These are phyloP conservation scores for Candida insectorum DNA, from an alignment of 805 yeast species.

Conservation along the genomic window DNA sequence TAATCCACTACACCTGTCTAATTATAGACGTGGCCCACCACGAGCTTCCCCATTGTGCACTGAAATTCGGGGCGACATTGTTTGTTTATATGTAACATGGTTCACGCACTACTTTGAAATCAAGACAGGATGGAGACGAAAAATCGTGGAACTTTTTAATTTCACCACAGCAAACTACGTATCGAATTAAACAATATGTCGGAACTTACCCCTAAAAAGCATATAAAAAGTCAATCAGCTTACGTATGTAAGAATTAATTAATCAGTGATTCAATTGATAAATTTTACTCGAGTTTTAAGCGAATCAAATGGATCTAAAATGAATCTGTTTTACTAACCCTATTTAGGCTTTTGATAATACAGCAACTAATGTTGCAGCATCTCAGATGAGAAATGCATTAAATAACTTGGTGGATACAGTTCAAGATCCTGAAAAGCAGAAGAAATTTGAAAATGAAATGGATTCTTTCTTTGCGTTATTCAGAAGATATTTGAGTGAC, in stretches of 20 bases:
- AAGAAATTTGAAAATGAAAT: constrained; percentile 78
- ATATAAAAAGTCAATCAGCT: constrained; percentile 68
- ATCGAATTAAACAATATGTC: constrained; percentile 1
- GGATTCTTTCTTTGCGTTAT: constrained; percentile 91
- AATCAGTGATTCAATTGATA: not conserved
- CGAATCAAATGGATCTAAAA: not conserved
- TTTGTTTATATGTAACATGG: too few species aligned
- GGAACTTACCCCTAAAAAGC: constrained; percentile 43
- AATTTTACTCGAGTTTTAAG: not conserved
- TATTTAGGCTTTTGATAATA: constrained; percentile 81
- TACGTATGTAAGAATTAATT: constrained; percentile 43
- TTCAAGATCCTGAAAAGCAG: constrained; percentile 47
- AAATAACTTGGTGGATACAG: constrained; percentile 85
- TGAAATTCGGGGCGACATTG: too few species aligned
- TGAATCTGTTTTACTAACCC: not conserved
- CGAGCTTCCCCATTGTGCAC: too few species aligned
- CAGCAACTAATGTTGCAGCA: constrained; percentile 93
- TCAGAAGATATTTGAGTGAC: constrained; percentile 87
- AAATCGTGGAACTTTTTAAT: too few species aligned
- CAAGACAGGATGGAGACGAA: too few species aligned
- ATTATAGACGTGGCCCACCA: too few species aligned
- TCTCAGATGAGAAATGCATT: constrained; percentile 96
- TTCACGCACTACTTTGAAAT: too few species aligned
- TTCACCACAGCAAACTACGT: too few species aligned
- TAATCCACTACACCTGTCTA: too few species aligned